Conservation (phyloP, 495 filamentous ascomycete genomes). For the Daldinia concentrica region DNA sequence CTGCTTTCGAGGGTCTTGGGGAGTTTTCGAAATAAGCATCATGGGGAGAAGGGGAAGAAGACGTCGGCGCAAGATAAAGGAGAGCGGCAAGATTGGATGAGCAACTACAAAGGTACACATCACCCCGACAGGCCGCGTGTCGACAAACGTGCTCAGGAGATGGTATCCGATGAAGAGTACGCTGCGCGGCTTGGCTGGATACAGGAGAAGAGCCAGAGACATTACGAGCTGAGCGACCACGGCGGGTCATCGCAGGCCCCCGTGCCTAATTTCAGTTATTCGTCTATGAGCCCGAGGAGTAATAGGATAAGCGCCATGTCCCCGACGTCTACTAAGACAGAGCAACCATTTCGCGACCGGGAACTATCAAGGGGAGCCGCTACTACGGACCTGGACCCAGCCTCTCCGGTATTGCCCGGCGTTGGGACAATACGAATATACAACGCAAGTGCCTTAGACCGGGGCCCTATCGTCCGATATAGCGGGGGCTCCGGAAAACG, state of each 20-base stretch:
- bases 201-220: constrained; percentile 15
- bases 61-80: neutral
- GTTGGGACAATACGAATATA: constrained; percentile 16
- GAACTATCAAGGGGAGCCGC: neutral
- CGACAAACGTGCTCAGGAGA: constrained; percentile 18
- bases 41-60: constrained; percentile 14
- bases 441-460: neutral
- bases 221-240: constrained; percentile 4
- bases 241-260: neutral
- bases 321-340: neutral
- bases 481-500: neutral
- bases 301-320: neutral
- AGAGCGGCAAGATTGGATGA: constrained; percentile 23
- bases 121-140: constrained; percentile 36
- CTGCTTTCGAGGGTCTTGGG: constrained; percentile 37
- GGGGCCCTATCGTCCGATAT: constrained; percentile 20
- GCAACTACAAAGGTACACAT: constrained; percentile 36
- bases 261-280: constrained; percentile 20
- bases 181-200: constrained; percentile 19
- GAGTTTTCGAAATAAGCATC: constrained; percentile 23
- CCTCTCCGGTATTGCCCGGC: constrained; percentile 1
- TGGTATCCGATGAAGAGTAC: constrained; percentile 25
- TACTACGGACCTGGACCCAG: neutral
- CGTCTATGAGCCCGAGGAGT: constrained; percentile 16
- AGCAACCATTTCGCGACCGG: neutral